These are phyloP conservation scores for Suhomyces terraborum DNA, from an alignment of 1,139 yeast species.

Conservation along the genomic window DNA sequence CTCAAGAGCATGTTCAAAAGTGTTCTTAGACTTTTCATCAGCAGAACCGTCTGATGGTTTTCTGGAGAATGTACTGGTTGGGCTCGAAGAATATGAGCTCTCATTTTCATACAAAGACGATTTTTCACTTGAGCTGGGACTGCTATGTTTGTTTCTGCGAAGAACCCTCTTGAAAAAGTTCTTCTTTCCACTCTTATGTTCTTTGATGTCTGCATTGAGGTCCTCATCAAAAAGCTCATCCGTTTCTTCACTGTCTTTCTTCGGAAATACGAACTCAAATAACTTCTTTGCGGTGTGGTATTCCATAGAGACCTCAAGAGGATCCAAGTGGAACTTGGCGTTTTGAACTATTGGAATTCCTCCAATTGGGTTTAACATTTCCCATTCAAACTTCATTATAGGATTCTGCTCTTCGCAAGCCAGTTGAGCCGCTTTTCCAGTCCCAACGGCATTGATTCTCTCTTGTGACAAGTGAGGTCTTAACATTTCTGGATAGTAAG, in stretches of 20 bases:
- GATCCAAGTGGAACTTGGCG: slow-evolving; percentile 58
- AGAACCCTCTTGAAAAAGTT: slow-evolving; percentile 7
- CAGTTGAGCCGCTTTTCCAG: slow-evolving; percentile 1
- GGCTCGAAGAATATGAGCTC: slow-evolving; percentile 8
- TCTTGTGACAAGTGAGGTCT: slow-evolving; percentile 45
- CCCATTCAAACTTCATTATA: slow-evolving; percentile 66
- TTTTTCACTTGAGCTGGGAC: slow-evolving; percentile 8
- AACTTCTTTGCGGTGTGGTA: slow-evolving; percentile 63
- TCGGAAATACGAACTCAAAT: slow-evolving; percentile 67
- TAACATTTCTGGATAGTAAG: slow-evolving; percentile 71
- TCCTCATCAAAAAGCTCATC: neutral
- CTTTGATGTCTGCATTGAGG: slow-evolving; percentile 12
- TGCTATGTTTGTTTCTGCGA: neutral
- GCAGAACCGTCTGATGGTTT: slow-evolving; percentile 4
- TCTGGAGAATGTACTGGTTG: slow-evolving; percentile 3
- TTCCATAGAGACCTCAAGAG: slow-evolving; percentile 74
- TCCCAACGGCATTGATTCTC: slow-evolving; percentile 8
- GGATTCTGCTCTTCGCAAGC: slow-evolving; percentile 24
- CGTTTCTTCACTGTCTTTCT: slow-evolving; percentile 17
- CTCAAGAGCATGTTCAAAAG: slow-evolving; percentile 3
- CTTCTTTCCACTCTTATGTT: slow-evolving; percentile 9
- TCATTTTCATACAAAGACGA: slow-evolving; percentile 7
- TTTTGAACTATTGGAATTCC: slow-evolving; percentile 67
- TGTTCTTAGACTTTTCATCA: slow-evolving; percentile 3
- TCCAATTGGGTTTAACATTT: slow-evolving; percentile 76